A percentile compares a stretch with the other conserved stretches of the same genome.
These are phyloP conservation scores for Hylodesmum podocarpum DNA, from an alignment of 306 rosid species.

Conservation along the genomic window DNA sequence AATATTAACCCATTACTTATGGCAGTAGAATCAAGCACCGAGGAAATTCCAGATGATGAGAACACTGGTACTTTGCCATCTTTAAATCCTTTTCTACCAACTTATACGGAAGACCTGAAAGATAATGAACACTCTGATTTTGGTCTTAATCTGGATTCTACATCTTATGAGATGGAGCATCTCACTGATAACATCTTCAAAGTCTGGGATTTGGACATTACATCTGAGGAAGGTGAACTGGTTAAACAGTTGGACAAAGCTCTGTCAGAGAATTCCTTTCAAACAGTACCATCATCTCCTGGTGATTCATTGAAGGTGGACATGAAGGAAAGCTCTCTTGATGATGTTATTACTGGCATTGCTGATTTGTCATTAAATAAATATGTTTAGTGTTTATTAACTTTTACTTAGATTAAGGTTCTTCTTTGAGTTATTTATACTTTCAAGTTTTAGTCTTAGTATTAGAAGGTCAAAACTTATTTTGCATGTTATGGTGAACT, in stretches of 20 bases:
- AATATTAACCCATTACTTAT: constrained; percentile 9
- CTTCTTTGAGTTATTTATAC: not conserved
- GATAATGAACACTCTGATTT: constrained; percentile 24
- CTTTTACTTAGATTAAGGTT: not conserved
- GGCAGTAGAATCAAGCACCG: constrained; percentile 29
- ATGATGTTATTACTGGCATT: constrained; percentile 45
- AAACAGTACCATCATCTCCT: constrained; percentile 31
- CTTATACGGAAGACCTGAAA: constrained; percentile 51
- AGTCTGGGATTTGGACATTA: constrained; percentile 69
- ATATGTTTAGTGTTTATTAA: not conserved
- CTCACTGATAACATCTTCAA: constrained; percentile 56
- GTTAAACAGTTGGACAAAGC: constrained; percentile 53
- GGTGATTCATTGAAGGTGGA: constrained; percentile 30
- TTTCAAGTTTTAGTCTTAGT: not conserved
- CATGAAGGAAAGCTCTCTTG: constrained; percentile 38
- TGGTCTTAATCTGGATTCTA: constrained; percentile 27
- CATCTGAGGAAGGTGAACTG: constrained; percentile 64
- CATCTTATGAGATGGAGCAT: constrained; percentile 38
- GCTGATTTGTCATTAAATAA: constrained; percentile 52
- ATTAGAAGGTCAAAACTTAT: not conserved
- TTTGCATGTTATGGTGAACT: not conserved
- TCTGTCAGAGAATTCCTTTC: constrained; percentile 39
- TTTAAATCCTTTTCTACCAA: constrained; percentile 66
- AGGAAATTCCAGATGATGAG: constrained; percentile 26
- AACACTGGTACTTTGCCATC: constrained; percentile 24